Percentiles rank a stretch among this genome's conserved stretches.
Evolutionary conservation across 192 early-diverging fungal genomes (phyloP).

Genomic region (Backusella australiensis): DNA sequence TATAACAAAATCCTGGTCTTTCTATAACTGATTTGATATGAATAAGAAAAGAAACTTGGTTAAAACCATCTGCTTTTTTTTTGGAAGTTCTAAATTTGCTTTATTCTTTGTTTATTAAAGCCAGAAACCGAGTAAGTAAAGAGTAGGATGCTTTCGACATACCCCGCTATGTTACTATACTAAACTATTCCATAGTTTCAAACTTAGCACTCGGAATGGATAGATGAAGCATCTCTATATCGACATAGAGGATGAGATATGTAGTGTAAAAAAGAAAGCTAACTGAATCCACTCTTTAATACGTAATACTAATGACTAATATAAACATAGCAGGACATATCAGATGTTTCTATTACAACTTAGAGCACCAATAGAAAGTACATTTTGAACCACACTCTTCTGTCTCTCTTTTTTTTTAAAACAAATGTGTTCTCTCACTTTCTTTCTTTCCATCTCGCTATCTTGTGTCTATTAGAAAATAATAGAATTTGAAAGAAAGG

Average conservation of each 20-base stretch:
- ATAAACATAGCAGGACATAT: neutral
- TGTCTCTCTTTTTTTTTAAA: neutral
- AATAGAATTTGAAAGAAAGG: too few relatives aligned
- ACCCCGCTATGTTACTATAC: too few relatives aligned
- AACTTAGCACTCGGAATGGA: too few relatives aligned
- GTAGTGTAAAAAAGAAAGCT: neutral
- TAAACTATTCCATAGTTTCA: too few relatives aligned
- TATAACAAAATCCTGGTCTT: neutral
- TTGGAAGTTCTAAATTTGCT: too few relatives aligned
- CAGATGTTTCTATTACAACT: neutral
- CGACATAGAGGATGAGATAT: neutral
- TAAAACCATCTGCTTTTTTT: too few relatives aligned
- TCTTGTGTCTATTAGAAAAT: too few relatives aligned
- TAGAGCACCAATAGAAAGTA: neutral
- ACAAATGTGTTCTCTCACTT: too few relatives aligned
- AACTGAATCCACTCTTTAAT: neutral
- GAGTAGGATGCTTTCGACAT: too few relatives aligned
- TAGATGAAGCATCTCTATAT: neutral
- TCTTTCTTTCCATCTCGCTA: too few relatives aligned
- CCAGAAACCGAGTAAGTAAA: too few relatives aligned
- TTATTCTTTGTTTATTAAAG: too few relatives aligned
- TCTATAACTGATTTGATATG: neutral
- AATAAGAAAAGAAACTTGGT: neutral
- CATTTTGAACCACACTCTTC: neutral
- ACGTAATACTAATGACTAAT: neutral